phyloP scores from a whole-genome alignment of 805 yeast genomes.

The Saccharomycopsis oosterbeekiorum region DNA sequence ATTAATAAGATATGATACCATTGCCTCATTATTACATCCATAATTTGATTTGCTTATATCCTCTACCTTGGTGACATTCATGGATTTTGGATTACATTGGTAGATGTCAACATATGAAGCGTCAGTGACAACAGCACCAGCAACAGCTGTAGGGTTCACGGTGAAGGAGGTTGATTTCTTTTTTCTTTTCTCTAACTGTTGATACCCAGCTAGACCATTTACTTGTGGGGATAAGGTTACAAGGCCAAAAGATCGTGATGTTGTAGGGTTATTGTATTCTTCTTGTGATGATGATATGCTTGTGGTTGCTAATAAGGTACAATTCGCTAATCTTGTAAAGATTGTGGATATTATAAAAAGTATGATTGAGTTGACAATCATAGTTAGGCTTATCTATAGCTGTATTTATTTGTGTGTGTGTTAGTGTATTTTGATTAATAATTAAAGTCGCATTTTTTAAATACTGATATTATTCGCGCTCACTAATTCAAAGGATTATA shows the following conservation, averaged over 20 bases:
- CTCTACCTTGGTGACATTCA: not conserved
- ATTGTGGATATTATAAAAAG: not conserved
- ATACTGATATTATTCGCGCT: not conserved
- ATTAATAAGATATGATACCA: constrained; percentile 9
- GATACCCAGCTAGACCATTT: not conserved
- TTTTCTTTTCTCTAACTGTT: not conserved
- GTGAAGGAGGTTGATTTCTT: not conserved
- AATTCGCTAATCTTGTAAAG: not conserved
- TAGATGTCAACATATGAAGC: constrained; percentile 9
- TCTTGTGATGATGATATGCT: not conserved
- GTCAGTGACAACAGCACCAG: not conserved
- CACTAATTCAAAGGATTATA: not conserved
- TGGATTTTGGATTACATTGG: not conserved
- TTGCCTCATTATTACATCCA: constrained; percentile 12
- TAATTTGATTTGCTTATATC: constrained; percentile 1
- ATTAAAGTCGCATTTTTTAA: too few relatives aligned
- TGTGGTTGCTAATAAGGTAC: not conserved
- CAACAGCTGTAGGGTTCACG: not conserved
- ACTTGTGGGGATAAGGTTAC: not conserved
- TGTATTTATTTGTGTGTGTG: not conserved
- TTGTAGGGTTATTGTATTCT: not conserved
- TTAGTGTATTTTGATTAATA: too few relatives aligned
- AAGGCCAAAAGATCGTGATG: not conserved
- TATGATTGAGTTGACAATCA: not conserved
- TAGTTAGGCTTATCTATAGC: not conserved